These are phyloP conservation scores for Suhomyces chickasaworum DNA, from an alignment of 1,139 yeast genomes.

Conservation along the genomic window DNA sequence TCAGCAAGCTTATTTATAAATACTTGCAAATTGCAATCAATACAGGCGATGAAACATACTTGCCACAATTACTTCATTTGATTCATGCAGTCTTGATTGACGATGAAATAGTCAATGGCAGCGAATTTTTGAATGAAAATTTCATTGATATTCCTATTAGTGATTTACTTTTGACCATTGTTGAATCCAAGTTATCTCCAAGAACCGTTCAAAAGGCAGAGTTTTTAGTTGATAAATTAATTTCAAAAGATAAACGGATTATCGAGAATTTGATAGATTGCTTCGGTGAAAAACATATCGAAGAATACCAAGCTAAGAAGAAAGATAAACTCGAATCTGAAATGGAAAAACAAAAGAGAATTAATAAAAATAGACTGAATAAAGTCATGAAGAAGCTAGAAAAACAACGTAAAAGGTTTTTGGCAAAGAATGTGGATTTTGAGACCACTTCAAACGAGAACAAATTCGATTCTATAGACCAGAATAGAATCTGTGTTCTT, in stretches of 20 bases:
- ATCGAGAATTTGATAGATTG: slow-evolving; percentile 53
- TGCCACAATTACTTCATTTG: slow-evolving; percentile 64
- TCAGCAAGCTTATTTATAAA: slow-evolving; percentile 61
- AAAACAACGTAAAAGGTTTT: slow-evolving; percentile 42
- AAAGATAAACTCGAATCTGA: slow-evolving; percentile 32
- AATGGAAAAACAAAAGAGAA: slow-evolving; percentile 47
- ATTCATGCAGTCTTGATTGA: slow-evolving; percentile 66
- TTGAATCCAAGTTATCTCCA: slow-evolving; percentile 54
- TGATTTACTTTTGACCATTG: slow-evolving; percentile 53
- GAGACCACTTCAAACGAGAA: slow-evolving; percentile 21
- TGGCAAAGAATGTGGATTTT: slow-evolving; percentile 33
- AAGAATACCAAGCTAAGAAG: slow-evolving; percentile 37
- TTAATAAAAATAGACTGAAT: slow-evolving; percentile 40
- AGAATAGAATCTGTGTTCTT: slow-evolving; percentile 55
- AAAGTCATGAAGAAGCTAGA: slow-evolving; percentile 47
- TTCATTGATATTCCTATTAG: slow-evolving; percentile 59
- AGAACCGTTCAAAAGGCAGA: slow-evolving; percentile 56
- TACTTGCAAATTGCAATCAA: slow-evolving; percentile 54
- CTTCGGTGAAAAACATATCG: slow-evolving; percentile 59
- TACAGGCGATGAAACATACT: slow-evolving; percentile 51
- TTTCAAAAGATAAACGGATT: slow-evolving; percentile 50
- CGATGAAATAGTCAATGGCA: slow-evolving; percentile 47
- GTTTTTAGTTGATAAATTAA: slow-evolving; percentile 50
- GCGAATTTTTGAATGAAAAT: slow-evolving; percentile 39
- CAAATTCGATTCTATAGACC: slow-evolving; percentile 13